Evolutionary conservation across 2,329 filamentous ascomycete genomes (phyloP).

Genomic region (Pleurostoma richardsiae): DNA sequence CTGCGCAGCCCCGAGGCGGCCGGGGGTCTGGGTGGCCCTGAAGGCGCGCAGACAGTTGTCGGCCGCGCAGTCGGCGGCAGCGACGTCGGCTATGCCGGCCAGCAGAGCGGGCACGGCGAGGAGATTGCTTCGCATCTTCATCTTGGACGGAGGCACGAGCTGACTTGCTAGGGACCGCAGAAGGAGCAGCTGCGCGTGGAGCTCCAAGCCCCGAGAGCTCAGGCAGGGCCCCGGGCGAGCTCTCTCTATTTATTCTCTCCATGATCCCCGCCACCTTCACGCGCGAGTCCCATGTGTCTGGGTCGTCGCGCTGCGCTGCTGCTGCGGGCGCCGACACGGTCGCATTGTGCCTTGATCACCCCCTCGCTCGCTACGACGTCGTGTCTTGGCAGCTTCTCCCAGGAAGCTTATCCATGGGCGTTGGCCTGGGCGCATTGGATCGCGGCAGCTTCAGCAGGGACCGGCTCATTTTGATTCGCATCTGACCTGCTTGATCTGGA

Average conservation of each 20-base stretch:
- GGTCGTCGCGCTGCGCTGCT: no score
- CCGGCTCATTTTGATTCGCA: no score
- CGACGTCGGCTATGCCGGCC: not conserved
- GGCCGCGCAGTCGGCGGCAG: constrained; percentile 18
- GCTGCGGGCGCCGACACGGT: no score
- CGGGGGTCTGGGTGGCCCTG: constrained; percentile 23
- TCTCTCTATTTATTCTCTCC: not conserved
- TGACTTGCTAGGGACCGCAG: not conserved
- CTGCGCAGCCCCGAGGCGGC: constrained; percentile 22
- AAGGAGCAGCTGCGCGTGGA: not conserved
- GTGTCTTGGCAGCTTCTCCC: no score
- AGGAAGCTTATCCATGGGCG: no score
- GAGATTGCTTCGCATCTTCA: constrained; percentile 4
- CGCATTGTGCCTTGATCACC: no score
- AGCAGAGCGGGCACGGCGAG: constrained; percentile 2
- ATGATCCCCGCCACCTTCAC: no score
- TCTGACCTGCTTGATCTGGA: no score
- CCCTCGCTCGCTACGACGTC: no score
- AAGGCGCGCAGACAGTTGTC: constrained; percentile 33
- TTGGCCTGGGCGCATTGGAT: no score
- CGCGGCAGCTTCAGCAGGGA: no score
- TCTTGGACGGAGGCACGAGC: not conserved
- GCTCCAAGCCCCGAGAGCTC: not conserved
- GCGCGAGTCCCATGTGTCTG: no score
- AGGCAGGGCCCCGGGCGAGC: not conserved